Evolutionary conservation across 2,329 filamentous ascomycete genomes (phyloP).

Genomic region (Cylindrodendrum hubeiense): DNA sequence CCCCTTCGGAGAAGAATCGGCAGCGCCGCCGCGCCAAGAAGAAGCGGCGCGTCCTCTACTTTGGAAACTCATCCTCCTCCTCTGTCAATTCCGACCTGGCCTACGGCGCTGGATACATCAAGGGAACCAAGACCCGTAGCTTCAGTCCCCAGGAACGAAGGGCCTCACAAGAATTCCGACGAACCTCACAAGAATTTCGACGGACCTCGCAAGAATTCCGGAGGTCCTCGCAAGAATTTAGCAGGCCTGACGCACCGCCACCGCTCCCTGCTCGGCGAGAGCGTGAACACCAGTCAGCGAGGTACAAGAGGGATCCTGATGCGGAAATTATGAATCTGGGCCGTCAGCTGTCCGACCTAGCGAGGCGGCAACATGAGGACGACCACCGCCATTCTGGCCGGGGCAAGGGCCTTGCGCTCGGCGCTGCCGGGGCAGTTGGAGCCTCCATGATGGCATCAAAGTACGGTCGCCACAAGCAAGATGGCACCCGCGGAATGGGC

Average conservation of each 20-base stretch:
- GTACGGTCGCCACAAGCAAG: slow-evolving; percentile 52
- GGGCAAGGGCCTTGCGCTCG: slow-evolving; percentile 40
- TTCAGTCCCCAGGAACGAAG: slow-evolving; percentile 42
- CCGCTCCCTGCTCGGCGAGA: slow-evolving; percentile 27
- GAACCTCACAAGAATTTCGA: slow-evolving; percentile 16
- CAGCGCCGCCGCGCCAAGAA: slow-evolving; percentile 56
- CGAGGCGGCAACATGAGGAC: slow-evolving; percentile 63
- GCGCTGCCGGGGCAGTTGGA: slow-evolving; percentile 53
- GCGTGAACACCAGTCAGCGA: slow-evolving; percentile 4
- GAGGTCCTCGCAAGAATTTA: too few relatives aligned
- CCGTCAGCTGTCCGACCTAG: slow-evolving; percentile 65
- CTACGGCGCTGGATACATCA: slow-evolving; percentile 72
- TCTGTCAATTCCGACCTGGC: slow-evolving; percentile 77
- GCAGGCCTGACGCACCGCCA: slow-evolving; percentile 34
- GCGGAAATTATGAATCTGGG: slow-evolving; percentile 70
- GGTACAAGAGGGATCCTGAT: slow-evolving; percentile 58
- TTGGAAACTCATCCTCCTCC: slow-evolving; percentile 74
- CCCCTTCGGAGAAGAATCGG: slow-evolving; percentile 67
- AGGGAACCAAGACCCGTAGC: slow-evolving; percentile 50
- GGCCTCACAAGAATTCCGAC: slow-evolving; percentile 14
- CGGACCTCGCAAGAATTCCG: slow-evolving; percentile 30
- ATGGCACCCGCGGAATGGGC: slow-evolving; percentile 52
- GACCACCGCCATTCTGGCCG: slow-evolving; percentile 56
- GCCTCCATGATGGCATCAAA: slow-evolving; percentile 56
- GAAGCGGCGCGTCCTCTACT: slow-evolving; percentile 67